Conservation (phyloP, 1,139 yeast genomes). For the Debaryomyces robertsiae region DNA sequence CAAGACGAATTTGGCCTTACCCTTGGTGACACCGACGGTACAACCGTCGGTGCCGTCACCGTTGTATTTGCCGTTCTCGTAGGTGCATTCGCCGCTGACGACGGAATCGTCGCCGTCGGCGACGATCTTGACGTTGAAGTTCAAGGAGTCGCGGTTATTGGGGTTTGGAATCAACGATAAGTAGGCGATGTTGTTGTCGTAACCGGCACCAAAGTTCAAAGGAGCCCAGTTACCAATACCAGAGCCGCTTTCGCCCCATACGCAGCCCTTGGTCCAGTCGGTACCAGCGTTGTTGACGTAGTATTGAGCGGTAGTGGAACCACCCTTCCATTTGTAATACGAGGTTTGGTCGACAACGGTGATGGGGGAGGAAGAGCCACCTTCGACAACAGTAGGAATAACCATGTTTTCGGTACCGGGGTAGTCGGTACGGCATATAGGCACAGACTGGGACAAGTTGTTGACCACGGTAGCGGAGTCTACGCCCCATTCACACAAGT, state of each 20-base stretch:
- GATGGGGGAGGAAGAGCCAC: constrained; percentile 59
- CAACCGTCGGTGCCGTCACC: constrained; percentile 74
- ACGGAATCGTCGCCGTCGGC: constrained; percentile 54
- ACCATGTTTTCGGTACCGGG: constrained; percentile 91
- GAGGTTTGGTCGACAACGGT: constrained; percentile 65
- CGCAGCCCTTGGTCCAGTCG: constrained; percentile 69
- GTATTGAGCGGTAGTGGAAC: constrained; percentile 72
- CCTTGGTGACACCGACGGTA: constrained; percentile 69
- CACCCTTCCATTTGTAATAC: constrained; percentile 69
- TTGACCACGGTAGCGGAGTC: constrained; percentile 62
- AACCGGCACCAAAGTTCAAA: constrained; percentile 76
- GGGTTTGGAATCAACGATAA: constrained; percentile 82
- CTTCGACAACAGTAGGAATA: constrained; percentile 69
- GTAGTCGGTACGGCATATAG: constrained; percentile 84
- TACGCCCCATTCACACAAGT: constrained; percentile 79
- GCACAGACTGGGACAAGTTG: constrained; percentile 57
- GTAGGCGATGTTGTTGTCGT: constrained; percentile 61
- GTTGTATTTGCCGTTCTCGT: constrained; percentile 62
- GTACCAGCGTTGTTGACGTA: constrained; percentile 84
- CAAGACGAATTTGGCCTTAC: constrained; percentile 67
- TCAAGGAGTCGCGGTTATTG: constrained; percentile 62
- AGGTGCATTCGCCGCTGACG: constrained; percentile 63
- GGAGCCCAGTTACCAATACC: constrained; percentile 87
- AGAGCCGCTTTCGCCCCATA: constrained; percentile 69
- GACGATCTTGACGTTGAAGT: constrained; percentile 69